phyloP scores from a whole-genome alignment of 345 rosid genomes.

The Salix caprea region DNA sequence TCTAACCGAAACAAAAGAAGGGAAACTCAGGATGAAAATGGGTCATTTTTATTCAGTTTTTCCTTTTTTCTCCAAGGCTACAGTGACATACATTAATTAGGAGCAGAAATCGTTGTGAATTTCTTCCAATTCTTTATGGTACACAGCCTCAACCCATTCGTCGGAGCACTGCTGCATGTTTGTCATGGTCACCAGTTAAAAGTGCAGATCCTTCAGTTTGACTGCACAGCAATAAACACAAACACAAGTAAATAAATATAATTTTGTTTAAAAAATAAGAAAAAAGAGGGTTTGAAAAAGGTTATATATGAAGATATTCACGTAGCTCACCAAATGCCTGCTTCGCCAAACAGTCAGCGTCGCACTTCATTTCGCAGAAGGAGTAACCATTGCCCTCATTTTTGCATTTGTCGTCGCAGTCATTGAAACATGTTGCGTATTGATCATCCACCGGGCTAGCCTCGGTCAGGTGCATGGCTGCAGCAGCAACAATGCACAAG shows the following conservation, averaged over 20 bases:
- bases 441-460: not conserved
- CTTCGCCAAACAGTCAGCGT: slow-evolving; percentile 18
- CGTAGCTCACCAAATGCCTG: not conserved
- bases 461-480: not conserved
- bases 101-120: not conserved
- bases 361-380: slow-evolving; percentile 39
- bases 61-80: no score
- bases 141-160: not conserved
- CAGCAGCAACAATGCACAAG: slow-evolving; percentile 25
- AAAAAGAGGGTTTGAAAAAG: not conserved
- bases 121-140: not conserved
- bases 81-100: no score
- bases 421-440: slow-evolving; percentile 1
- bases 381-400: slow-evolving; percentile 10
- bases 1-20: no score
- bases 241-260: not conserved
- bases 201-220: not conserved
- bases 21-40: not conserved
- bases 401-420: slow-evolving; percentile 19
- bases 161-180: not conserved
- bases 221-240: not conserved
- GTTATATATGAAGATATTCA: no score
- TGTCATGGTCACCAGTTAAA: not conserved
- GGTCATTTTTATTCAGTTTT: no score
- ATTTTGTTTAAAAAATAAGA: no score